Evolutionary conservation across 345 rosid species (phyloP).

Genomic region (Bretschneidera sinensis): DNA sequence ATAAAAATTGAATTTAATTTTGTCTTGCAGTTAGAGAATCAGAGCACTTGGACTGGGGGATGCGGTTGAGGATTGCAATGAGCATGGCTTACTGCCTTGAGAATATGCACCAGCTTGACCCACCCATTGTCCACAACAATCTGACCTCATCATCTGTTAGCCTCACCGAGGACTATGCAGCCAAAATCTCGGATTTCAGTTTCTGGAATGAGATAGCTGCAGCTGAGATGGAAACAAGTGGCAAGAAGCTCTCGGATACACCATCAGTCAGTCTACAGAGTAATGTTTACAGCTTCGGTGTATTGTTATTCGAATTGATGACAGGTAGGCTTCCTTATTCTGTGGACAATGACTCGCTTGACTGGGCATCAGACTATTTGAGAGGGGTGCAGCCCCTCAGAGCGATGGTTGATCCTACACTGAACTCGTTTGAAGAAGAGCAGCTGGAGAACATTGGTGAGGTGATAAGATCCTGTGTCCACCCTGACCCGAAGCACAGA

Average conservation of each 20-base stretch:
- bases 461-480: constrained; percentile 54
- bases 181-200: constrained; percentile 67
- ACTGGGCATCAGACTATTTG: constrained; percentile 53
- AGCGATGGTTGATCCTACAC: constrained; percentile 68
- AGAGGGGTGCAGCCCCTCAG: constrained; percentile 29
- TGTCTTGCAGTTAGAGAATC: constrained; percentile 71
- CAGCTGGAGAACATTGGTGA: constrained; percentile 50
- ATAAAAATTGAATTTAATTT: not conserved
- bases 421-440: constrained; percentile 45
- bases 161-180: constrained; percentile 90
- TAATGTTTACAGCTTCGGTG: constrained; percentile 70
- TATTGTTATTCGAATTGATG: constrained; percentile 67
- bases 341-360: constrained; percentile 36
- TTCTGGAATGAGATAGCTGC: constrained; percentile 50
- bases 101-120: constrained; percentile 70
- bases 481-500: constrained; percentile 53
- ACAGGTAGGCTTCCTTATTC: constrained; percentile 63
- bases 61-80: constrained; percentile 80
- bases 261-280: constrained; percentile 26
- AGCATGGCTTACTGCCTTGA: constrained; percentile 86
- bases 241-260: constrained; percentile 25
- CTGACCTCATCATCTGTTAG: constrained; percentile 60
- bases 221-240: constrained; percentile 29
- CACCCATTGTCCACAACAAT: constrained; percentile 58
- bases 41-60: constrained; percentile 82